Conservation (phyloP, 139 green algal species). For the Auxenochlorella protothecoides region DNA sequence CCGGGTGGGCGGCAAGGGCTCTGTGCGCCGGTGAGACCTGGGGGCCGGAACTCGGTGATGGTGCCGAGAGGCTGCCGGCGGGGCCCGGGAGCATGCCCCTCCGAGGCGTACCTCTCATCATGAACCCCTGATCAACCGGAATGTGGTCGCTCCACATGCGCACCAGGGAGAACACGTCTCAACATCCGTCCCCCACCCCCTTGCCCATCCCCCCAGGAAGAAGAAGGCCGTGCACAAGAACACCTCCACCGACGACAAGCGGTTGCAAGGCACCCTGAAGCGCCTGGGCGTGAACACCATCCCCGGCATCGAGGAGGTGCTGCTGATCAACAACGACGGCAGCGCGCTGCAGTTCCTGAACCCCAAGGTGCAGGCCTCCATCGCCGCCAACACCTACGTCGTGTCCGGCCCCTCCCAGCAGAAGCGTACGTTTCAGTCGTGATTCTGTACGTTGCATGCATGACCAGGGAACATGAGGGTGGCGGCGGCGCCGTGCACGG, state of each 20-base stretch:
- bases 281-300: slow-evolving; percentile 97
- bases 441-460: no score
- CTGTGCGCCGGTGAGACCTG: slow-evolving; percentile 57
- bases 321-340: slow-evolving; percentile 89
- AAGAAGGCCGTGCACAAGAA: slow-evolving; percentile 98
- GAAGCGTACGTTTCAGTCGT: slow-evolving; percentile 50
- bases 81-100: no score
- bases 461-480: no score
- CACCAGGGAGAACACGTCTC: no score
- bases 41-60: neutral
- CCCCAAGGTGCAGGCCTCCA: slow-evolving; percentile 98
- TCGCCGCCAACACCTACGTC: slow-evolving; percentile 98
- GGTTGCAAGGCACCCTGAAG: slow-evolving; percentile 92
- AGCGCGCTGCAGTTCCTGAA: slow-evolving; percentile 91
- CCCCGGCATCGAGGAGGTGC: slow-evolving; percentile 98
- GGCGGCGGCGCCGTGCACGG: no score
- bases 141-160: no score
- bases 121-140: no score
- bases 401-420: slow-evolving; percentile 80
- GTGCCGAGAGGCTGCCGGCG: neutral
- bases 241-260: slow-evolving; percentile 92
- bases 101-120: no score
- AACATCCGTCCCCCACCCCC: no score
- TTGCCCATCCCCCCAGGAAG: slow-evolving; percentile 60
- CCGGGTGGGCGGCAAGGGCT: slow-evolving; percentile 91